A percentile compares a stretch with the other conserved stretches of the same genome.
phyloP scores from a whole-genome alignment of 1,284 basidiomycete genomes.

The Apiotrichum montevideense region DNA sequence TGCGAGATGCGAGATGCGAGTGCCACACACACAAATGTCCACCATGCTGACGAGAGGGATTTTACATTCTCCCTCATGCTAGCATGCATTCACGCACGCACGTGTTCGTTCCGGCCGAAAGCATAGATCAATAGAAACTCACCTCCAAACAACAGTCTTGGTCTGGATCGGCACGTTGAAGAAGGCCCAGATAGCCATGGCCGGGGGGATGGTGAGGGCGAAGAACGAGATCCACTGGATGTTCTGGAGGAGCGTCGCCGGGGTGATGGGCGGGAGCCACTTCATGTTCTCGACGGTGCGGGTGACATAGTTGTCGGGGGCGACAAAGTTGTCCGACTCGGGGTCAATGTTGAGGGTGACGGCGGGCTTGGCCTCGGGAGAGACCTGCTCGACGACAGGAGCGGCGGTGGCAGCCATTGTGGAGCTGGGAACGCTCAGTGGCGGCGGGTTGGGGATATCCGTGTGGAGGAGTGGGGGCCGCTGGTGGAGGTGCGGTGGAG shows the following conservation, averaged over 20 bases:
- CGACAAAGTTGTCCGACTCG: slow-evolving; percentile 46
- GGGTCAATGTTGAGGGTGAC: slow-evolving; percentile 5
- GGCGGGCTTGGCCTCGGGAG: background rate
- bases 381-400: background rate
- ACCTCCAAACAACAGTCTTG: slow-evolving; percentile 64
- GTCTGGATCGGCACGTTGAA: slow-evolving; percentile 56
- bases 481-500: background rate
- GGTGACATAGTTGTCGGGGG: slow-evolving; percentile 84
- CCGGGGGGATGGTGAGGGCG: slow-evolving; percentile 66
- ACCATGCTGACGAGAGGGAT: too few species aligned
- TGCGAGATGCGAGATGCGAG: too few species aligned
- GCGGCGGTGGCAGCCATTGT: background rate
- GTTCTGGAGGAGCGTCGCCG: slow-evolving; percentile 62
- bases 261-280: slow-evolving; percentile 67
- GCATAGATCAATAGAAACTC: slow-evolving; percentile 12
- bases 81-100: background rate
- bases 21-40: too few species aligned
- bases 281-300: slow-evolving; percentile 70
- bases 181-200: slow-evolving; percentile 64
- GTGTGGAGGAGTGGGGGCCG: background rate
- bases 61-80: too few species aligned
- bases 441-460: background rate
- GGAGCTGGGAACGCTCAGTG: background rate
- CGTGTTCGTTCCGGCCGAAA: too few species aligned
- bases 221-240: slow-evolving; percentile 70